Conservation (phyloP, 2,329 filamentous ascomycete species). For the Berkeleyomyces basicola region DNA sequence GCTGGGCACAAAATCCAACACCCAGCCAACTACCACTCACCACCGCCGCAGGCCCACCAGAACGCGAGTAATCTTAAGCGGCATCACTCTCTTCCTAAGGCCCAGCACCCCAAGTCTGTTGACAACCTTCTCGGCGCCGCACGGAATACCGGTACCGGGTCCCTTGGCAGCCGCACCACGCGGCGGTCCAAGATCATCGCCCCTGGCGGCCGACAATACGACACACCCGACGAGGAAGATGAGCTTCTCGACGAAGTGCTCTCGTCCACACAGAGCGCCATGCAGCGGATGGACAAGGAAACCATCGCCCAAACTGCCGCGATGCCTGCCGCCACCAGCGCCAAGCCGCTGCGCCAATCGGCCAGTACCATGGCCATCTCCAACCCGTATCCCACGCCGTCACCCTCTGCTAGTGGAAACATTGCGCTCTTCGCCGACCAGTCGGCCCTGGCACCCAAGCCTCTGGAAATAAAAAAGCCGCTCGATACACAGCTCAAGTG, state of each 20-base stretch:
- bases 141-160: constrained; percentile 21
- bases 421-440: constrained; percentile 55
- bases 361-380: constrained; percentile 44
- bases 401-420: constrained; percentile 72
- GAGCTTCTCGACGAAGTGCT: constrained; percentile 85
- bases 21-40: constrained; percentile 27
- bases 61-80: constrained; percentile 40
- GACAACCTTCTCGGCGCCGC: constrained; percentile 42
- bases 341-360: constrained; percentile 37
- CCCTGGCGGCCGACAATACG: constrained; percentile 69
- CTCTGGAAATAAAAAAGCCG: constrained; percentile 48
- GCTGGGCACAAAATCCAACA: constrained; percentile 41
- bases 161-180: constrained; percentile 26
- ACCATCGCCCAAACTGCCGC: constrained; percentile 24
- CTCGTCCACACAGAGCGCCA: constrained; percentile 57
- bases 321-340: not conserved
- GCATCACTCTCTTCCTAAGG: constrained; percentile 44
- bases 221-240: constrained; percentile 91
- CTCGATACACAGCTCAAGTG: constrained; percentile 48
- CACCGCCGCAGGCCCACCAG: constrained; percentile 37
- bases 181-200: constrained; percentile 54
- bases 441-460: constrained; percentile 45
- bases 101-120: constrained; percentile 44
- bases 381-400: constrained; percentile 48
- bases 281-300: constrained; percentile 49